phyloP scores from a whole-genome alignment of 805 yeast genomes.

The Tetrapisispora iriomotensis region DNA sequence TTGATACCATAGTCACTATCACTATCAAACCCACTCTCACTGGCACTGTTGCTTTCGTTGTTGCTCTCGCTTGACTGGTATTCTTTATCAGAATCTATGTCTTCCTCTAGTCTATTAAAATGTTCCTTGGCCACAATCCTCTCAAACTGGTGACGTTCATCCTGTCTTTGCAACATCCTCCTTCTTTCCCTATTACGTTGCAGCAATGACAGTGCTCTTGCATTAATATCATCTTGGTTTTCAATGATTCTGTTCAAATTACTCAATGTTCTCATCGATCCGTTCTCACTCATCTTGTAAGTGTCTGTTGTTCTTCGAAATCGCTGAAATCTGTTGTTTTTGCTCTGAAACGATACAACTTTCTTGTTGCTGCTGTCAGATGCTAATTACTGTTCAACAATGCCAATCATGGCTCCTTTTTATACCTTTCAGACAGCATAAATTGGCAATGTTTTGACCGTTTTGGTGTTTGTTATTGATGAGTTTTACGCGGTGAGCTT shows the following conservation, averaged over 20 bases:
- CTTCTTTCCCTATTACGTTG: constrained; percentile 26
- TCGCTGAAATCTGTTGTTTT: too few species aligned
- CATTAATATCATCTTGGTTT: constrained; percentile 22
- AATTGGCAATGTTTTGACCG: too few species aligned
- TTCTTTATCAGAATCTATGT: constrained; percentile 9
- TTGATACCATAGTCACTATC: not conserved
- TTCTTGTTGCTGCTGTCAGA: too few species aligned
- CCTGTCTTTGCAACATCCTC: constrained; percentile 10
- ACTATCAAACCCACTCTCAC: constrained; percentile 12
- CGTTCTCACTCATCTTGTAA: not conserved
- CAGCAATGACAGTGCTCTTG: constrained; percentile 21
- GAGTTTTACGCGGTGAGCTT: too few species aligned
- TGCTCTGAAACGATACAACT: too few species aligned
- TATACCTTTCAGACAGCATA: too few species aligned
- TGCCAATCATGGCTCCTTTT: too few species aligned
- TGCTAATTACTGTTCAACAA: too few species aligned
- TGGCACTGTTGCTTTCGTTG: not conserved
- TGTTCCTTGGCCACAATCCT: not conserved
- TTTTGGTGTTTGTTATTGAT: too few species aligned
- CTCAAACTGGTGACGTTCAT: constrained; percentile 4
- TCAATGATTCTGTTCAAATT: constrained; percentile 12
- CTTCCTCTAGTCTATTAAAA: not conserved
- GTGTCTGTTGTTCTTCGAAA: constrained; percentile 5
- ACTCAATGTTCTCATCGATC: constrained; percentile 12
- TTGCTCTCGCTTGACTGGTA: not conserved